Conservation (phyloP, 257 asterid species). For the Echium plantagineum region DNA sequence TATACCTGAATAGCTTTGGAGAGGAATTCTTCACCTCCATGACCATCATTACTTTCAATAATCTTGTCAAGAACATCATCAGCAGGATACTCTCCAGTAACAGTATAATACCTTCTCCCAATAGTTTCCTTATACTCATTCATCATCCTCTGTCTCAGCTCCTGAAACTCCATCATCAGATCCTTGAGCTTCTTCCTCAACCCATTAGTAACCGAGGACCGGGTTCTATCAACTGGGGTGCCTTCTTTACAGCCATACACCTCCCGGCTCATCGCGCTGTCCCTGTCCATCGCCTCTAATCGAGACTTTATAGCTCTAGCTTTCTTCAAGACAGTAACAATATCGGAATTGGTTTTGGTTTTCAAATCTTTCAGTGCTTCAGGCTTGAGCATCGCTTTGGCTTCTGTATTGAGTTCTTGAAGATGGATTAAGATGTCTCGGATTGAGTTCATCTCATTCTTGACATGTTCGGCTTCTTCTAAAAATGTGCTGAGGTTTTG, state of each 20-base stretch:
- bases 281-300: conserved; percentile 79
- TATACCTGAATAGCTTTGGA: conserved; percentile 79
- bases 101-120: conserved; percentile 74
- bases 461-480: conserved; percentile 68
- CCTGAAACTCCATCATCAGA: conserved; percentile 91
- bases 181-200: conserved; percentile 89
- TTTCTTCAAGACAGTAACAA: conserved; percentile 50
- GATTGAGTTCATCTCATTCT: conserved; percentile 64
- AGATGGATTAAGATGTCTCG: conserved; percentile 39
- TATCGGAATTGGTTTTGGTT: conserved; percentile 35
- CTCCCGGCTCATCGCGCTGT: conserved; percentile 48
- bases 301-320: conserved; percentile 45
- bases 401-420: conserved; percentile 49
- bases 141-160: conserved; percentile 84
- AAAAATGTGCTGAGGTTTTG: conserved; percentile 56
- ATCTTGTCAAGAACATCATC: conserved; percentile 75
- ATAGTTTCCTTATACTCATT: conserved; percentile 76
- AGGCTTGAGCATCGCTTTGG: conserved; percentile 60
- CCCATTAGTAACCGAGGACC: conserved; percentile 79
- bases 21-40: conserved; percentile 66
- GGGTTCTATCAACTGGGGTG: conserved; percentile 56
- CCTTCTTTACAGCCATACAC: conserved; percentile 74
- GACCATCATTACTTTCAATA: conserved; percentile 47
- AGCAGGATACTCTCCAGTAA: conserved; percentile 64
- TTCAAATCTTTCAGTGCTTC: conserved; percentile 57